Evolutionary conservation across 2,329 filamentous ascomycete species (phyloP).

Genomic region (Cladosporium sp.): DNA sequence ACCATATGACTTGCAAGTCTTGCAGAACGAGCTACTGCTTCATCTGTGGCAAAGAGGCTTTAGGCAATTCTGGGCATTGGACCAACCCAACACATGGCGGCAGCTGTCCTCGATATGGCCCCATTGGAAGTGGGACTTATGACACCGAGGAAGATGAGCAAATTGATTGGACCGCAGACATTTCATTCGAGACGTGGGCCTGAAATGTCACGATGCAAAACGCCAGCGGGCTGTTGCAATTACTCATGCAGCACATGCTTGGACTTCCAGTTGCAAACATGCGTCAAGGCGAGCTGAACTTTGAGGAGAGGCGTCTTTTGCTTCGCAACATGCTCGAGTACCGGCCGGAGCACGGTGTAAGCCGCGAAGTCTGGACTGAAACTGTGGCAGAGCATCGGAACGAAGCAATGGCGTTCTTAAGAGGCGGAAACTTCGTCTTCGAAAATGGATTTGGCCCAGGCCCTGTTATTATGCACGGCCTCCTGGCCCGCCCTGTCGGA

Average conservation of each 20-base stretch:
- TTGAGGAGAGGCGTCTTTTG: background rate
- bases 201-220: background rate
- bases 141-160: background rate
- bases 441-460: background rate
- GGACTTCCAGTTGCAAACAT: background rate
- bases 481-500: background rate
- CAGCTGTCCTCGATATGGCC: background rate
- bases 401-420: background rate
- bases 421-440: background rate
- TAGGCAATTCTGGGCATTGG: background rate
- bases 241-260: background rate
- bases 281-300: background rate
- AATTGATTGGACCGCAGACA: background rate
- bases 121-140: background rate
- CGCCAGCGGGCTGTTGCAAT: background rate
- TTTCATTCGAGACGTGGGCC: background rate
- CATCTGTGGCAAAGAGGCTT: slow-evolving; percentile 14
- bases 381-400: background rate
- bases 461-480: background rate
- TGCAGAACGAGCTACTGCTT: slow-evolving; percentile 18
- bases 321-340: background rate
- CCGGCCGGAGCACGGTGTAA: background rate
- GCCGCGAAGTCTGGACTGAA: background rate
- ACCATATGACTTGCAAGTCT: slow-evolving; percentile 15
- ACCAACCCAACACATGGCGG: background rate